Percentiles rank a stretch among this genome's conserved stretches.
Conservation (phyloP, 495 filamentous ascomycete genomes). For the Viridothelium virens region DNA sequence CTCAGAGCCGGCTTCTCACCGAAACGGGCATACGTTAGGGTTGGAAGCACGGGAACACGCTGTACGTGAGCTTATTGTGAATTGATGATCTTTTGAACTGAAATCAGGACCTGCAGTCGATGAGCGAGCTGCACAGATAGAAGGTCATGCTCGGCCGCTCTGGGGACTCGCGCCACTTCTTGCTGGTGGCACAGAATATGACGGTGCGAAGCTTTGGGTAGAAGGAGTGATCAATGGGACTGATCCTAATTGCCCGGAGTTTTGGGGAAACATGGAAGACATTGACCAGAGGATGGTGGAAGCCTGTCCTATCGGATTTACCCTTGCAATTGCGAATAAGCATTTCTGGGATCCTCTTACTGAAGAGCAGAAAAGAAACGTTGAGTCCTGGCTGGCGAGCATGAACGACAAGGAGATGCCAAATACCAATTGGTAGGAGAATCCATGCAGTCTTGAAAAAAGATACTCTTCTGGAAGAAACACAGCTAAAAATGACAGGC, state of each 20-base stretch:
- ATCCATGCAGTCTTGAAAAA: neutral
- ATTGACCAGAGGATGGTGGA: slow-evolving; percentile 80
- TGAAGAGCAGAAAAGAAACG: slow-evolving; percentile 49
- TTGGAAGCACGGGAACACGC: slow-evolving; percentile 29
- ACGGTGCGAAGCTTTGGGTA: slow-evolving; percentile 55
- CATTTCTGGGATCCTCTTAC: slow-evolving; percentile 60
- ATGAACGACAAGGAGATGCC: slow-evolving; percentile 69
- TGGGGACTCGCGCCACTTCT: slow-evolving; percentile 66
- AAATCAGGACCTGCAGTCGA: slow-evolving; percentile 36
- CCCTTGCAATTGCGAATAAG: slow-evolving; percentile 53
- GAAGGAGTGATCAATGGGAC: slow-evolving; percentile 60
- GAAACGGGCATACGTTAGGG: slow-evolving; percentile 28
- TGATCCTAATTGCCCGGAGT: slow-evolving; percentile 57
- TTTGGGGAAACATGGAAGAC: slow-evolving; percentile 65
- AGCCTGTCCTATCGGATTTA: slow-evolving; percentile 65
- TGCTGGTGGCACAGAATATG: slow-evolving; percentile 56
- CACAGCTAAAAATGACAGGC: slow-evolving; percentile 38
- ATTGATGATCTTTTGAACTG: neutral
- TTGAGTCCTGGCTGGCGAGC: slow-evolving; percentile 59
- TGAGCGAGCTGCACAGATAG: slow-evolving; percentile 66
- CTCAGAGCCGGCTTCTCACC: slow-evolving; percentile 31
- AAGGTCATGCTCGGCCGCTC: slow-evolving; percentile 65
- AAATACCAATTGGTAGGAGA: slow-evolving; percentile 47
- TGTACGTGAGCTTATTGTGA: slow-evolving; percentile 19
- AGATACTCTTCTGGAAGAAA: too few species aligned